Percentiles rank a stretch among this genome's conserved stretches.
phyloP scores from a whole-genome alignment of 106 monocot genomes.

The Dactylorhiza incarnata region DNA sequence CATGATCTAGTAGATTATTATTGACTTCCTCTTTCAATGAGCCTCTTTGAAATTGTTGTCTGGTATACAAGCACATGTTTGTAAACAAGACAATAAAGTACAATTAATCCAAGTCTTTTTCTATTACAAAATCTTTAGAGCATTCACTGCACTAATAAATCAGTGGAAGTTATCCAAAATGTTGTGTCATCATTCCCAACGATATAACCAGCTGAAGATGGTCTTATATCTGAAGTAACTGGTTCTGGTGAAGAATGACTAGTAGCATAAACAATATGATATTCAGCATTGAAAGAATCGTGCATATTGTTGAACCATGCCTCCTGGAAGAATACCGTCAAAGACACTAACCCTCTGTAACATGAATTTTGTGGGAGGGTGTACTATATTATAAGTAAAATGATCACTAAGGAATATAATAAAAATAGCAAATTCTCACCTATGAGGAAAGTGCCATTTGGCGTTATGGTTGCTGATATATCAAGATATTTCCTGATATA shows the following conservation, averaged over 20 bases:
- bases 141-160: slow-evolving; percentile 28
- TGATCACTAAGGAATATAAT: not conserved
- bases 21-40: slow-evolving; percentile 22
- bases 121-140: not conserved
- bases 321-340: not conserved
- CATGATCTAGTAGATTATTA: slow-evolving; percentile 38
- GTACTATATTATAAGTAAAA: not conserved
- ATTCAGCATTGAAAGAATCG: slow-evolving; percentile 26
- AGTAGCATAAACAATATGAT: slow-evolving; percentile 10
- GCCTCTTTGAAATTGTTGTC: slow-evolving; percentile 31
- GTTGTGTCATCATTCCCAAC: slow-evolving; percentile 27
- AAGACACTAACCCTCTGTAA: too few relatives aligned
- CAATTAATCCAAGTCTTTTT: not conserved
- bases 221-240: slow-evolving; percentile 9
- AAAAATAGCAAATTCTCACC: not conserved
- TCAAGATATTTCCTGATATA: too few relatives aligned
- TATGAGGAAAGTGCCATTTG: too few relatives aligned
- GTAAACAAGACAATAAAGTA: not conserved
- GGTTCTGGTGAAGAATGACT: slow-evolving; percentile 16
- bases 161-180: slow-evolving; percentile 20
- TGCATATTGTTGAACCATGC: slow-evolving; percentile 15
- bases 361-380: not conserved
- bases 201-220: slow-evolving; percentile 12
- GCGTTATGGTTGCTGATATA: too few relatives aligned
- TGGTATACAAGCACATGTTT: slow-evolving; percentile 8